A percentile compares a stretch with the other conserved stretches of the same genome.
These are phyloP conservation scores for Chytridiales sp. DNA, from an alignment of 371 early-diverging fungal genomes.

Conservation along the genomic window DNA sequence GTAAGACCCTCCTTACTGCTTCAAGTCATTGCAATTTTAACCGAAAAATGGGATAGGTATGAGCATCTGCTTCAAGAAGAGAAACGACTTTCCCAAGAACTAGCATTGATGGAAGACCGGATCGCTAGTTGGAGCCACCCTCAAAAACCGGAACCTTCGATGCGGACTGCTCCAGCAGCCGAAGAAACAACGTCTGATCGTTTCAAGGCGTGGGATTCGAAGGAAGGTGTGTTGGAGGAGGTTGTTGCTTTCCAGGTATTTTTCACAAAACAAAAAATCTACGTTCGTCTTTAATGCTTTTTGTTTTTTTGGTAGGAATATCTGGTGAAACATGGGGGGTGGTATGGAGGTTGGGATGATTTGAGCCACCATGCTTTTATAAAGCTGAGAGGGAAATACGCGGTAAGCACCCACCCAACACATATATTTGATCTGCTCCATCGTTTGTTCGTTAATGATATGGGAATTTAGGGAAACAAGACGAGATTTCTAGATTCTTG, in stretches of 20 bases:
- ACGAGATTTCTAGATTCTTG: conserved; percentile 13
- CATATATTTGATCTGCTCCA: not conserved
- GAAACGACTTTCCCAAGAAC: conserved; percentile 14
- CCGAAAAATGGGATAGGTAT: conserved; percentile 4
- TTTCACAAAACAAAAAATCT: not conserved
- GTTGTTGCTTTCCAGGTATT: conserved; percentile 17
- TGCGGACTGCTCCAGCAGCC: not conserved
- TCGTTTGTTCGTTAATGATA: not conserved
- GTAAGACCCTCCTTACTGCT: not conserved
- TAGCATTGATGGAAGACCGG: conserved; percentile 7
- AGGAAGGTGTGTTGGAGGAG: not conserved
- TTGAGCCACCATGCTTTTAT: conserved; percentile 32
- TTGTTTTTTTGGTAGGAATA: conserved; percentile 17
- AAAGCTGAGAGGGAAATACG: conserved; percentile 26
- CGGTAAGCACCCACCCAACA: conserved; percentile 8
- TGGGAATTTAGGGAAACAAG: conserved; percentile 18
- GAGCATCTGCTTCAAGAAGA: conserved; percentile 21
- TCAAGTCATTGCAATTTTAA: not conserved
- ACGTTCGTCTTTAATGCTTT: not conserved
- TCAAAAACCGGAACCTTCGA: not conserved
- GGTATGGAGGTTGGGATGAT: conserved; percentile 40
- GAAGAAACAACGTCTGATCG: not conserved
- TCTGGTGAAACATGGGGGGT: conserved; percentile 27
- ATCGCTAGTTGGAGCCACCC: not conserved
- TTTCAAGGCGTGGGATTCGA: not conserved